These are phyloP conservation scores for Phylloboletellus chloephorus DNA, from an alignment of 1,284 basidiomycete genomes.

Conservation along the genomic window DNA sequence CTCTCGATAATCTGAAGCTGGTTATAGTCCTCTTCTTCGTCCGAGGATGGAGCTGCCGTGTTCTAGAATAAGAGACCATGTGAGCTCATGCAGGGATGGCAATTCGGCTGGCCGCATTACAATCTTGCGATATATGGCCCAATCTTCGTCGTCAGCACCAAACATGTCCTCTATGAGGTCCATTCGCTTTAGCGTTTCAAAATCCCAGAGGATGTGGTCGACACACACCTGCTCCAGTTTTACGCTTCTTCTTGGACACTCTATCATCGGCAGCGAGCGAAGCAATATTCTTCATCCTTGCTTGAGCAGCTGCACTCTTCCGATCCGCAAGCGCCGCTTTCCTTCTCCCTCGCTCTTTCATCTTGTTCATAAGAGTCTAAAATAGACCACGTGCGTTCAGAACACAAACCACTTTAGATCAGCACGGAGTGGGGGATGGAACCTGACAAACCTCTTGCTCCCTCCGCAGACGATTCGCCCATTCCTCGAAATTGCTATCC, in stretches of 20 bases:
- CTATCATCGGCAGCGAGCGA: constrained; percentile 83
- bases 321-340: constrained; percentile 84
- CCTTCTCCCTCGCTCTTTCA: constrained; percentile 80
- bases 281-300: constrained; percentile 96
- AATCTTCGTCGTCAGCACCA: constrained; percentile 93
- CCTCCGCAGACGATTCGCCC: constrained; percentile 64
- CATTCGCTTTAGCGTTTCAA: constrained; percentile 4
- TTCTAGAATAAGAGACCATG: constrained; percentile 43
- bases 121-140: constrained; percentile 97
- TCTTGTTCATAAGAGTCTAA: constrained; percentile 74
- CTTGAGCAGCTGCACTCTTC: constrained; percentile 94
- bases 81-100: constrained; percentile 3
- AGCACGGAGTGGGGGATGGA: not conserved
- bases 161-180: constrained; percentile 78
- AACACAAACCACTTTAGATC: not conserved
- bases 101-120: constrained; percentile 40
- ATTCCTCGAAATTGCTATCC: constrained; percentile 61
- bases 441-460: constrained; percentile 67
- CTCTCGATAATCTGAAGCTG: constrained; percentile 74
- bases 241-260: constrained; percentile 74
- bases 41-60: constrained; percentile 82
- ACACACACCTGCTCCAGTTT: constrained; percentile 64
- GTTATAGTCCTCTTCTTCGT: constrained; percentile 88
- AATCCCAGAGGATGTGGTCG: not conserved
- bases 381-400: not conserved